Conservation (phyloP, 208 protist genomes). For the Acanthamoeba polyphaga region DNA sequence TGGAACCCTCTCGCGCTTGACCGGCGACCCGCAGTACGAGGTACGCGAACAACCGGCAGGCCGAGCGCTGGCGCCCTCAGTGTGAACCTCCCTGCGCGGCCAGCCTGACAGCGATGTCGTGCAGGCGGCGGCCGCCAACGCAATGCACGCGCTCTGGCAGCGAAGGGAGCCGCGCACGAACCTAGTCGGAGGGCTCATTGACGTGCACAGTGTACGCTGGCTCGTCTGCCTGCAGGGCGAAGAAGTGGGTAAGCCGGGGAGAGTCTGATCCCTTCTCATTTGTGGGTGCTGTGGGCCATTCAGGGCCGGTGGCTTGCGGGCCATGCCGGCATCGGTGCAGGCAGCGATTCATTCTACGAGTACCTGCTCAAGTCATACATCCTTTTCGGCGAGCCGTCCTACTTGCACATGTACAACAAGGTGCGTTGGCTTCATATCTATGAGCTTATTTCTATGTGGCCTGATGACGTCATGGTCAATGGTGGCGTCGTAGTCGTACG, state of each 20-base stretch:
- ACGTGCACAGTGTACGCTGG: constrained; percentile 3
- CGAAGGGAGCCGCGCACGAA: constrained; percentile 73
- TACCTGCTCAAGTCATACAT: constrained; percentile 93
- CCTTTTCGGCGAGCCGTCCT: constrained; percentile 88
- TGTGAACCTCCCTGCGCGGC: background rate
- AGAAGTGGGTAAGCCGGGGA: too few relatives aligned
- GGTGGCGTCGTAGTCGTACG: constrained; percentile 35
- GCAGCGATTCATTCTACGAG: constrained; percentile 92
- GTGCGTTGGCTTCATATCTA: background rate
- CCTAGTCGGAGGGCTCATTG: constrained; percentile 19
- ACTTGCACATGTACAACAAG: constrained; percentile 81
- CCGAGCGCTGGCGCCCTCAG: background rate
- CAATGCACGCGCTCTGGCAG: constrained; percentile 82
- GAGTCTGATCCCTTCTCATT: too few relatives aligned
- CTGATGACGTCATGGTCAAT: background rate
- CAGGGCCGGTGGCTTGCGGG: constrained; percentile 21
- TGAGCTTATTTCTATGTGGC: background rate
- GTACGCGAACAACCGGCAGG: background rate
- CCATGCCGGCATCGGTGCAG: constrained; percentile 85
- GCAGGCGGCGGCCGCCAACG: constrained; percentile 83
- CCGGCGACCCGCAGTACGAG: constrained; percentile 65
- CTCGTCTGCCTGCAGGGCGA: background rate
- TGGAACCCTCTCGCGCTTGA: constrained; percentile 79
- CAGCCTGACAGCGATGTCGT: background rate
- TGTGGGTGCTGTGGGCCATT: constrained; percentile 72